Conservation (phyloP, 495 filamentous ascomycete species). For the Schizothecium vesticola region DNA sequence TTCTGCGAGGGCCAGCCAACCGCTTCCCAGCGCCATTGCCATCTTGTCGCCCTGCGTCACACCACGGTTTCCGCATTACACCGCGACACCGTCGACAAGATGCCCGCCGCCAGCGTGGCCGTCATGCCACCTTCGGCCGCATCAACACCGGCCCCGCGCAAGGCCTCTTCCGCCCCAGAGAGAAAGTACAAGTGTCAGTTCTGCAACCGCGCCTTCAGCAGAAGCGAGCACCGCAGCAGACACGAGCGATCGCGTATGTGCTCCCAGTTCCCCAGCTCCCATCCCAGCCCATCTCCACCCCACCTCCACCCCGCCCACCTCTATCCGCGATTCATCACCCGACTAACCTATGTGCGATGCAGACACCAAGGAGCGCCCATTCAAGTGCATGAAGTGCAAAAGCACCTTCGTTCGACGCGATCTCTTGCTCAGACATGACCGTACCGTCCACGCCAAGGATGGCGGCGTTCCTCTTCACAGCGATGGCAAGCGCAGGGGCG, state of each 20-base stretch:
- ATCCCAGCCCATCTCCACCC: not conserved
- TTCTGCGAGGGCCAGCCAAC: conserved; percentile 40
- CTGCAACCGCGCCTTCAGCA: conserved; percentile 92
- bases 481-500: conserved; percentile 84
- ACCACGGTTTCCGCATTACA: conserved; percentile 32
- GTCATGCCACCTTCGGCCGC: conserved; percentile 50
- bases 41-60: conserved; percentile 28
- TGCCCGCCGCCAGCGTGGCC: conserved; percentile 63
- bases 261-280: conserved; percentile 8
- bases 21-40: conserved; percentile 25
- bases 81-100: conserved; percentile 42
- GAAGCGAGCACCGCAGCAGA: conserved; percentile 93
- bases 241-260: conserved; percentile 97
- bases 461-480: conserved; percentile 92
- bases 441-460: conserved; percentile 98
- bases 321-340: not conserved
- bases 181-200: conserved; percentile 99
- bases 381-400: conserved; percentile 96
- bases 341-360: conserved; percentile 17
- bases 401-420: conserved; percentile 98
- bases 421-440: conserved; percentile 91
- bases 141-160: conserved; percentile 57
- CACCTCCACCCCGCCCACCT: not conserved
- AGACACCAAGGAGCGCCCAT: conserved; percentile 98
- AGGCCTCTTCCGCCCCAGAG: conserved; percentile 62